Conservation (phyloP, 768 basidiomycete species). For the Trametes cinnabarina region DNA sequence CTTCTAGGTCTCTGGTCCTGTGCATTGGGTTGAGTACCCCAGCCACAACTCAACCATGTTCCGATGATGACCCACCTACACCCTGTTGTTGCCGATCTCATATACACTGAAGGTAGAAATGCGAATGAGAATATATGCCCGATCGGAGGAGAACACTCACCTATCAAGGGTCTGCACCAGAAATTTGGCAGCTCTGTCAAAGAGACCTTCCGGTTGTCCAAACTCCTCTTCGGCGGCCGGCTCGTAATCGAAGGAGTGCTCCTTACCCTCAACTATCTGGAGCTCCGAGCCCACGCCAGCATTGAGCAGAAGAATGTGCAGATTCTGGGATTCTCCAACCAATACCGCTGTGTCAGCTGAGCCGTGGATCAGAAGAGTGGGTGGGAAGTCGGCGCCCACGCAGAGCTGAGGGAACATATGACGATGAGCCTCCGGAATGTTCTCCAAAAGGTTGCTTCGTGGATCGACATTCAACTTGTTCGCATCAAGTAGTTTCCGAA, state of each 20-base stretch:
- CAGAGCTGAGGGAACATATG: slow-evolving; percentile 48
- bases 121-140: too few species aligned
- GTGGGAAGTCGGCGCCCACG: slow-evolving; percentile 41
- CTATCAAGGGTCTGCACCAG: slow-evolving; percentile 16
- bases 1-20: not conserved
- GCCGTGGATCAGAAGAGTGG: slow-evolving; percentile 48
- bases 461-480: not conserved
- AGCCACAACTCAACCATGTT: too few species aligned
- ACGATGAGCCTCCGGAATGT: slow-evolving; percentile 33
- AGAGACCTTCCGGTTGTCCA: slow-evolving; percentile 34
- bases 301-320: slow-evolving; percentile 34
- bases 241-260: slow-evolving; percentile 59
- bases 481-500: slow-evolving; percentile 30
- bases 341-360: slow-evolving; percentile 46
- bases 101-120: too few species aligned
- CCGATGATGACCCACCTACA: too few species aligned
- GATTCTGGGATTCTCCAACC: slow-evolving; percentile 38
- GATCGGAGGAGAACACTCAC: not conserved
- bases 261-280: slow-evolving; percentile 40
- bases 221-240: slow-evolving; percentile 41
- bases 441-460: not conserved
- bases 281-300: slow-evolving; percentile 38
- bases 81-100: too few species aligned
- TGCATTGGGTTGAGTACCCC: not conserved
- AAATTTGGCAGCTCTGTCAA: slow-evolving; percentile 31